phyloP scores from a whole-genome alignment of 2,329 filamentous ascomycete species.

The Neofusicoccum kwambonambiense region DNA sequence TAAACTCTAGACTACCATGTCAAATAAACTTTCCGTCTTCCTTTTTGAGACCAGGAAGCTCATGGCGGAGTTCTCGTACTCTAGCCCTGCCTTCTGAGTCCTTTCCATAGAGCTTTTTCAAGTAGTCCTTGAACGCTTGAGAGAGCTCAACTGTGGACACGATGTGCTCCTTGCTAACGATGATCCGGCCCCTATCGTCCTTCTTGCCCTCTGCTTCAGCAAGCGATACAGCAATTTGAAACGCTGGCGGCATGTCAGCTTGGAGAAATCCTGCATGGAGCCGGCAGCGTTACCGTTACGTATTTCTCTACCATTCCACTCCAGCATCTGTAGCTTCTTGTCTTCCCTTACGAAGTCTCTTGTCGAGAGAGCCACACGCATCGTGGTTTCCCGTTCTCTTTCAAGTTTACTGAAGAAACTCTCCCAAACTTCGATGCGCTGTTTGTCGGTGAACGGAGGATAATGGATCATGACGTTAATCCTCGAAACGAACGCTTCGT shows the following conservation, averaged over 20 bases:
- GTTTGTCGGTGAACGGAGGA: slow-evolving; percentile 21
- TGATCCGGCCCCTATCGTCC: slow-evolving; percentile 10
- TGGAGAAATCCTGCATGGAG: neutral
- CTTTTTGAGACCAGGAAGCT: too few relatives aligned
- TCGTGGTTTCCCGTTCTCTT: slow-evolving; percentile 11
- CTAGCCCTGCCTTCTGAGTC: too few relatives aligned
- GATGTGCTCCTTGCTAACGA: slow-evolving; percentile 21
- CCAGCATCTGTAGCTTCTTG: slow-evolving; percentile 21
- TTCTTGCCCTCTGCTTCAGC: slow-evolving; percentile 22
- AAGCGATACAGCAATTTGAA: slow-evolving; percentile 22
- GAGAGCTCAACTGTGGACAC: slow-evolving; percentile 22
- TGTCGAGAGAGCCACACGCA: neutral
- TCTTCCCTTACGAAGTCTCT: slow-evolving; percentile 17
- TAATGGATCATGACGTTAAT: slow-evolving; percentile 29
- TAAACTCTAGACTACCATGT: too few relatives aligned
- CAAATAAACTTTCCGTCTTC: too few relatives aligned
- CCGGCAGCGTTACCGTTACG: slow-evolving; percentile 25
- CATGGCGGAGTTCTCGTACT: too few relatives aligned
- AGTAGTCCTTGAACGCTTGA: slow-evolving; percentile 23
- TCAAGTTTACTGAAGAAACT: slow-evolving; percentile 27
- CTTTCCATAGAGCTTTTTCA: slow-evolving; percentile 18
- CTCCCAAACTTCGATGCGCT: slow-evolving; percentile 26
- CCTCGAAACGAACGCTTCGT: slow-evolving; percentile 35
- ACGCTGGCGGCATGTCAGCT: neutral
- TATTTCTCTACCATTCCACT: slow-evolving; percentile 33